Evolutionary conservation across 192 early-diverging fungal species (phyloP).

Genomic region (Backusella westeae): DNA sequence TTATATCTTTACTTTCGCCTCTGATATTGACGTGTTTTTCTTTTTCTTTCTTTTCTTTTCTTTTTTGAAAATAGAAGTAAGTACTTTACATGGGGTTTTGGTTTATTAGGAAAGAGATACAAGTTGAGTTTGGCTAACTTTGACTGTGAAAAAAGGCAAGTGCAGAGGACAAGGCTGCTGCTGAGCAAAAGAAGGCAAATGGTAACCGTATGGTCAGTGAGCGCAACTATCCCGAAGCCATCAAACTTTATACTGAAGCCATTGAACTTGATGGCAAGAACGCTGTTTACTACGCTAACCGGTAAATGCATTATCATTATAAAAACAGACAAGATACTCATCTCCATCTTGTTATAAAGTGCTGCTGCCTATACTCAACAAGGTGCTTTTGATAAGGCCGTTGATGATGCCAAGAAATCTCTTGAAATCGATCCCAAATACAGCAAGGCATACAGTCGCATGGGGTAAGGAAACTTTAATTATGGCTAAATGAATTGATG

Average conservation of each 20-base stretch:
- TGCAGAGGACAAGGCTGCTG: slow-evolving; percentile 73
- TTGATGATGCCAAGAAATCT: slow-evolving; percentile 84
- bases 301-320: slow-evolving; percentile 45
- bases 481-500: neutral
- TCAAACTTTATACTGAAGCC: slow-evolving; percentile 87
- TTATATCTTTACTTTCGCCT: neutral
- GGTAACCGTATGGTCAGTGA: slow-evolving; percentile 82
- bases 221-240: slow-evolving; percentile 83
- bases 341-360: slow-evolving; percentile 33
- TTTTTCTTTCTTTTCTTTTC: neutral
- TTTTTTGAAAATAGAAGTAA: slow-evolving; percentile 19
- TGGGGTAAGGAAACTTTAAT: slow-evolving; percentile 59
- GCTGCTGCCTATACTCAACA: slow-evolving; percentile 94
- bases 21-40: slow-evolving; percentile 7
- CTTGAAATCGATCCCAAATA: slow-evolving; percentile 85
- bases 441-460: slow-evolving; percentile 89
- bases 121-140: too few relatives aligned
- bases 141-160: slow-evolving; percentile 6
- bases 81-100: neutral
- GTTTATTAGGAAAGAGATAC: neutral
- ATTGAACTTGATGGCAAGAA: slow-evolving; percentile 80
- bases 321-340: neutral
- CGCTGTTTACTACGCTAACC: slow-evolving; percentile 97
- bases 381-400: slow-evolving; percentile 82
- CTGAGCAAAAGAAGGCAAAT: slow-evolving; percentile 84